Base-by-base conservation (phyloP, 1,284 basidiomycete species). In the Puccinia hordei region DNA sequence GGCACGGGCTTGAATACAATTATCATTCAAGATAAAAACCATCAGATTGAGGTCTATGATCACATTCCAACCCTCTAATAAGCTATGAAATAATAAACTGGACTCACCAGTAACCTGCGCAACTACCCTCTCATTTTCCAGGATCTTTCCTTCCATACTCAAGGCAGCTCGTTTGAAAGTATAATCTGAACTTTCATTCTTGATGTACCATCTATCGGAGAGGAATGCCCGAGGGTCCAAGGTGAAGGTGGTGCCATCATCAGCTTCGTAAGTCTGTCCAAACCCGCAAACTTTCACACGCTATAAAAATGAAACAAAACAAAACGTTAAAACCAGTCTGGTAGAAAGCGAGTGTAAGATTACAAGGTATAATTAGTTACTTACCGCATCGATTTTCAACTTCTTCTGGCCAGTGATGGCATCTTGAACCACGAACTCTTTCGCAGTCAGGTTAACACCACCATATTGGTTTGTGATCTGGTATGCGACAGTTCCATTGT, bases 341-440 rank as follows among this genome's bases (percentile, higher is more conserved):
- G 13, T 22, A 33, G 8, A 2, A 57, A 27, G 3, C 38, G 68
- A 49, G 10, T 22, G 17, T 65, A 1, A 41, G 33, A 30, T 41
- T 12, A 30, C 30, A 75, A 5, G 30, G 30, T n/a, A n/a, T n/a
- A n/a, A n/a, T n/a, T n/a, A 49, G 24, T 38, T 30, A 69, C 68
- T 33, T 17, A 76, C 74, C 15, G 61, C 44, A 66, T 76, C 74
- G 38, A 76, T 49, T 76, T 35, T 61, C n/a, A 76, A 24, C 53
- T 76, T 76, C 30, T 65, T 76, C 61, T 76, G 22, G 27, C 74
- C 74, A 19, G 74, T 65, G 22, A 51, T 33, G 41, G 57, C 74
- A 41, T 51, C 44, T 27, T 76, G 41, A 35, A 76, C 46, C 9
- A 76, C 27, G 27, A 66, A 53, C 24, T 76, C 74, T 33, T 76